Base-by-base conservation (phyloP, 805 yeast genomes). In the Schizosaccharomyces osmophilus region DNA sequence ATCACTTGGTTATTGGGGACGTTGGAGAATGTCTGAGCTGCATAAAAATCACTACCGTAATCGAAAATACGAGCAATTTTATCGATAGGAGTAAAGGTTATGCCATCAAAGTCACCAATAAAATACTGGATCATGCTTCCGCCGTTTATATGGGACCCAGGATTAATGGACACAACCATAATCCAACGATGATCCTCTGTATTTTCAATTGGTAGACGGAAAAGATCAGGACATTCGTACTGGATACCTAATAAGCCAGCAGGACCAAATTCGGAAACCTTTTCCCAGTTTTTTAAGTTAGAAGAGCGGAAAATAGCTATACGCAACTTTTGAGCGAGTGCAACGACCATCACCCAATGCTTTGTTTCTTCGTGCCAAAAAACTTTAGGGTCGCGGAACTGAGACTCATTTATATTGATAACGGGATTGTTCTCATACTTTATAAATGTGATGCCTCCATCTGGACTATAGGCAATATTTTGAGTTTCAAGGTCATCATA, bases 201-300 rank as follows among this genome's bases (percentile, higher is more conserved):
- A 2, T 64, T 68, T 48, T 66, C 66, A 60, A 69, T 63, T 8
- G 71, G 72, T 9, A 73, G 65, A 55, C 70, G 68, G 19, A 69
- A 68, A 59, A 74, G 63, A 43, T 74, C 73, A 1, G 77, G 77
- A 63, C 77, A 74, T 64, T 74, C 77, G 64, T 74, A 74, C 63
- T 74, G 76, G 64, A 64, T 70, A 2, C 76, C 76, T 8, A 68
- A 9, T 3, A 48, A 41, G 48, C 62, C 59, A 13, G 22, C 63
- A 13, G 63, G 63, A 51, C 36, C 36, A 29, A 51, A 22, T 9
- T 29, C 36, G n/a, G 57, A 51, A 29, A 51, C 31, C 36, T 51
- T 17, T 1, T 45, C 45, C 63, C 63, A 62, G 22, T 43, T 11
- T 17, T 51, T 45, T 15, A 62, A 43, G 13, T 62, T 29, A 5